Evolutionary conservation across 495 filamentous ascomycete genomes (phyloP), one percentile per base, ranked within the genome.

Genomic region (Penicillium tannophilum): DNA sequence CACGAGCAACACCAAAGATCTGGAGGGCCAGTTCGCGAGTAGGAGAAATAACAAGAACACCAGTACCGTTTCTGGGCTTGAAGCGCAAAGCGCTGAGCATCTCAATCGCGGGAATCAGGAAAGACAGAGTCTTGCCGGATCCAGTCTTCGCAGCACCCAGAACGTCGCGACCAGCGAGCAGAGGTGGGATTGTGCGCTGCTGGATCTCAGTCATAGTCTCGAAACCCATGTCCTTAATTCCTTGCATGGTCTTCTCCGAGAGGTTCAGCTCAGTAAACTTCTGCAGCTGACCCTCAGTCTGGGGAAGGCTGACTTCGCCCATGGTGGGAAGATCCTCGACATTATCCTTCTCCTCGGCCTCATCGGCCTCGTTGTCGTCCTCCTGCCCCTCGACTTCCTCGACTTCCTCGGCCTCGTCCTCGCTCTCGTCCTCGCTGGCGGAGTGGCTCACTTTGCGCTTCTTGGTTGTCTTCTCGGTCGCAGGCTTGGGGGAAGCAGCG

Each of bases 141-240:
- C 94, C 94, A 0, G 94, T 98, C 80, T 98, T 98, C 39, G 94
- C 94, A 28, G 94, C 94, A 62, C 95, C 94, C 28, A 98, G 84
- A 28, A 98, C 92, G 77, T 98, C 94, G 68, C 88, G 86, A 28
- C 94, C 94, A 41, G 92, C 91, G 59, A 97, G 79, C 20, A 94
- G 75, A 6, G 93, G 91, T 3, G 94, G 93, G 43, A 97, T 96
- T 6, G 87, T 90, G 60, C 90, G 82, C 57, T 87, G 84, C 70
- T 98, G 94, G 59, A 98, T 97, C 71, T 96, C 92, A 1, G 94
- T 98, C 94, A 98, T 96, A 17, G 83, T 91, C 66, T 90, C 86
- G 71, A 97, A 97, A 6, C 88, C 87, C 92, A 98, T 96, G 20
- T 88, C 91, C 52, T 86, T 79, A 58, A 98, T 93, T 11, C 90